These are phyloP conservation scores for Penicillium hesseltinei DNA, from an alignment of 2,329 filamentous ascomycete genomes.

Conservation along the genomic window DNA sequence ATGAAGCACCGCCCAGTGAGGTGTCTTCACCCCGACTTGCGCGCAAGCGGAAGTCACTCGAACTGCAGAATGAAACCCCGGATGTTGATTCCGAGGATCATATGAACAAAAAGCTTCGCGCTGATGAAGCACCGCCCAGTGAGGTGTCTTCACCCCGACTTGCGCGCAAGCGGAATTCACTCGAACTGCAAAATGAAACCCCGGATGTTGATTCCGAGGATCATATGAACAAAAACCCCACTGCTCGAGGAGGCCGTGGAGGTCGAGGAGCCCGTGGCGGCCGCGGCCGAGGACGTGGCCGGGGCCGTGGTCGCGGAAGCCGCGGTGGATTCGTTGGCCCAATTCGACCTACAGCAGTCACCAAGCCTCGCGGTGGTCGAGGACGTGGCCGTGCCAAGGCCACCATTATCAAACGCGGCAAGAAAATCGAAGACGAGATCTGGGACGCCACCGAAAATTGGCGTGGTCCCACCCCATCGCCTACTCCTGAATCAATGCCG, in stretches of 20 bases:
- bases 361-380: conserved; percentile 25
- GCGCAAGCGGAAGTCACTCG: conserved; percentile 29
- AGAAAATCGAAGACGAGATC: conserved; percentile 26
- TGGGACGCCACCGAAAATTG: conserved; percentile 31
- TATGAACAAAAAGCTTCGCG: conserved; percentile 31
- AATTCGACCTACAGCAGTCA: conserved; percentile 14
- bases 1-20: neutral
- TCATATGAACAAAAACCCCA: conserved; percentile 23
- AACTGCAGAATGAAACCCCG: conserved; percentile 19
- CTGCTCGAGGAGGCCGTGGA: conserved; percentile 16
- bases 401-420: conserved; percentile 17
- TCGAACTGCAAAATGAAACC: conserved; percentile 21
- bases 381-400: conserved; percentile 31
- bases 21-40: conserved; percentile 16
- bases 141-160: conserved; percentile 13
- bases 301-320: conserved; percentile 36
- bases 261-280: conserved; percentile 16
- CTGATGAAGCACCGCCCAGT: conserved; percentile 8
- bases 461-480: conserved; percentile 35
- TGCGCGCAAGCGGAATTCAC: conserved; percentile 29
- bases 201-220: conserved; percentile 15
- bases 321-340: conserved; percentile 29
- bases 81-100: conserved; percentile 16
- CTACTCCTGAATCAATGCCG: conserved; percentile 37
- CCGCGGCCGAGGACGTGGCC: conserved; percentile 34